A percentile compares a stretch with the other conserved stretches of the same genome.
phyloP scores from a whole-genome alignment of 1,139 yeast species.

The Debaryomyces singareniensis region DNA sequence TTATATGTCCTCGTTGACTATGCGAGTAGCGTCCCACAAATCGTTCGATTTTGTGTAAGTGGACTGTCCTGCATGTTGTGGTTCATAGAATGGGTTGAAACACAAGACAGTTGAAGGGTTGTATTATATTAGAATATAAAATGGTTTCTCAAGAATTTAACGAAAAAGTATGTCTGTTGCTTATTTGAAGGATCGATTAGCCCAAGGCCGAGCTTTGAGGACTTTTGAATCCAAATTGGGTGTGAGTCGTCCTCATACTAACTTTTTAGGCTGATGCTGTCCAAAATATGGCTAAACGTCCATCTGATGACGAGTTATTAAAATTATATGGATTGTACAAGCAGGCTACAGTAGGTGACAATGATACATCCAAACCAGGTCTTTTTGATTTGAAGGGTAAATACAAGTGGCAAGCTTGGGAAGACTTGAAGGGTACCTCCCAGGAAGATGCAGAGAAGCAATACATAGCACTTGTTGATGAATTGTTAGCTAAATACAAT shows the following conservation, averaged over 20 bases:
- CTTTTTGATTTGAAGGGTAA: constrained; percentile 89
- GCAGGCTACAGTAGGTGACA: constrained; percentile 97
- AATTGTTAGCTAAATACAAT: constrained; percentile 48
- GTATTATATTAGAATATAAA: constrained; percentile 4
- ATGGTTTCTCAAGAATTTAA: constrained; percentile 54
- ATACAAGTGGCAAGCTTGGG: constrained; percentile 98
- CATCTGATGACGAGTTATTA: constrained; percentile 81
- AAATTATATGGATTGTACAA: constrained; percentile 84
- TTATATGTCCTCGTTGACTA: too few species aligned
- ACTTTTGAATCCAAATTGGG: too few species aligned
- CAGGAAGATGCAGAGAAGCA: constrained; percentile 88
- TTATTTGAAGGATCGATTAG: too few species aligned
- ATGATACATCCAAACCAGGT: constrained; percentile 77
- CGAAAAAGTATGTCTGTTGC: constrained; percentile 40
- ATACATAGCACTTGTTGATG: constrained; percentile 71
- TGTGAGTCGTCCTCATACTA: too few species aligned
- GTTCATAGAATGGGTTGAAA: too few species aligned
- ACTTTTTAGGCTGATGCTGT: constrained; percentile 74
- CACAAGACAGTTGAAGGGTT: not conserved
- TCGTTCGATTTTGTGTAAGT: too few species aligned
- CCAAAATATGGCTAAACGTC: constrained; percentile 67
- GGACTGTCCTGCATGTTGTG: too few species aligned
- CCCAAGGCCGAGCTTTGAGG: too few species aligned
- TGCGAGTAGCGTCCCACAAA: too few species aligned
- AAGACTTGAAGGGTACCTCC: constrained; percentile 72